Conservation (phyloP, 805 yeast genomes). For the Candida schatavii region DNA sequence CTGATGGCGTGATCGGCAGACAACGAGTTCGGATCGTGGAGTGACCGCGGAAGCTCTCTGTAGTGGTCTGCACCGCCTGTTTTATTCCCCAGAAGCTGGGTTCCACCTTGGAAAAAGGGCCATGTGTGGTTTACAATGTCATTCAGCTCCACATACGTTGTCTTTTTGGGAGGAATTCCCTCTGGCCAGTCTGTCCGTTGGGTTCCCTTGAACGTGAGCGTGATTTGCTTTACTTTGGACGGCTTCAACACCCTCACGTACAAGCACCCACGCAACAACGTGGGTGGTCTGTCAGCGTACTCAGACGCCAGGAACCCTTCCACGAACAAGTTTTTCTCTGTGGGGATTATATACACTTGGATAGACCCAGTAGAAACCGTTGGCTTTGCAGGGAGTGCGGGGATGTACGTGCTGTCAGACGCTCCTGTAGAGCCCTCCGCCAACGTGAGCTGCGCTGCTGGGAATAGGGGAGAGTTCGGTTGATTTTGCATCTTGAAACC, state of each 20-base stretch:
- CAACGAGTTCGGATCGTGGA: slow-evolving; percentile 1
- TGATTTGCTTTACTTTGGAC: slow-evolving; percentile 62
- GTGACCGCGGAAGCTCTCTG: slow-evolving; percentile 22
- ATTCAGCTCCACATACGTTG: slow-evolving; percentile 60
- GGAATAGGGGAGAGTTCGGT: slow-evolving; percentile 26
- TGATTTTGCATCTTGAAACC: too few relatives aligned
- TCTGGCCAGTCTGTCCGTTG: slow-evolving; percentile 95
- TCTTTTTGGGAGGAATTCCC: slow-evolving; percentile 89
- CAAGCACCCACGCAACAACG: slow-evolving; percentile 77
- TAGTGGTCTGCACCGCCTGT: slow-evolving; percentile 50
- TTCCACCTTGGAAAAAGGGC: slow-evolving; percentile 66
- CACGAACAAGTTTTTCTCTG: slow-evolving; percentile 76
- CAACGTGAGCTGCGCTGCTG: slow-evolving; percentile 22
- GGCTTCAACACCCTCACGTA: slow-evolving; percentile 69
- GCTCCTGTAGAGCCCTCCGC: slow-evolving; percentile 8
- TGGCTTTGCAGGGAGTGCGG: slow-evolving; percentile 56
- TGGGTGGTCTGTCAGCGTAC: slow-evolving; percentile 64
- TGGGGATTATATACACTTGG: slow-evolving; percentile 69
- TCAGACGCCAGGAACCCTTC: slow-evolving; percentile 78
- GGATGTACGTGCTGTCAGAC: slow-evolving; percentile 22
- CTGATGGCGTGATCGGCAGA: slow-evolving; percentile 3
- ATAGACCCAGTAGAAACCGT: slow-evolving; percentile 59
- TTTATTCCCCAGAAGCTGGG: slow-evolving; percentile 11
- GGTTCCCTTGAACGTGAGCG: slow-evolving; percentile 60
- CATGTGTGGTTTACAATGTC: slow-evolving; percentile 78